Evolutionary conservation across 1,284 basidiomycete genomes (phyloP).

Genomic region (Austropuccinia psidii): DNA sequence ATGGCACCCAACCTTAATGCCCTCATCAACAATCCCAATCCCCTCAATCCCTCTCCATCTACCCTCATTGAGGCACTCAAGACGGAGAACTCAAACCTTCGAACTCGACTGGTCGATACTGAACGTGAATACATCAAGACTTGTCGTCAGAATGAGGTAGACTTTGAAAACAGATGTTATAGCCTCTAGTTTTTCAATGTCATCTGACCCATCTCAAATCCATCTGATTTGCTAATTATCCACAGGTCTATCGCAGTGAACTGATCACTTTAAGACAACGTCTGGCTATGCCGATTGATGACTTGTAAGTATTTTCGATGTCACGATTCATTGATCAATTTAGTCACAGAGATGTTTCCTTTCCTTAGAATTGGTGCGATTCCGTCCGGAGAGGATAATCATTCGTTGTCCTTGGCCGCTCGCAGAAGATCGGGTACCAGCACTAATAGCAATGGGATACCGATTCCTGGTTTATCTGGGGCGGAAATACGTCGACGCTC

Average conservation of each 20-base stretch:
- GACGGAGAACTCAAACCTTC: conserved; percentile 64
- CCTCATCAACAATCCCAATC: conserved; percentile 25
- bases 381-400: conserved; percentile 7
- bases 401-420: conserved; percentile 12
- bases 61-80: conserved; percentile 63
- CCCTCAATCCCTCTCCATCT: conserved; percentile 49
- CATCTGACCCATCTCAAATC: background rate
- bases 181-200: background rate
- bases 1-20: conserved; percentile 33
- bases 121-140: conserved; percentile 66
- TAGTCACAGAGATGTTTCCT: background rate
- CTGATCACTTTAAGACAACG: conserved; percentile 63
- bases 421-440: conserved; percentile 12
- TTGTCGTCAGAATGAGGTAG: conserved; percentile 59
- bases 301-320: conserved; percentile 21
- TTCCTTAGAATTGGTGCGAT: conserved; percentile 7
- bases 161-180: background rate
- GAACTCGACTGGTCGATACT: conserved; percentile 59
- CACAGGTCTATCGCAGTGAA: conserved; percentile 63
- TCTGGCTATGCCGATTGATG: conserved; percentile 44
- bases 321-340: background rate
- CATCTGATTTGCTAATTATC: background rate
- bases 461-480: conserved; percentile 14
- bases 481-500: background rate
- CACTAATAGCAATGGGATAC: conserved; percentile 9